phyloP scores from a whole-genome alignment of 768 basidiomycete genomes.

The Panaeolus papilionaceus region DNA sequence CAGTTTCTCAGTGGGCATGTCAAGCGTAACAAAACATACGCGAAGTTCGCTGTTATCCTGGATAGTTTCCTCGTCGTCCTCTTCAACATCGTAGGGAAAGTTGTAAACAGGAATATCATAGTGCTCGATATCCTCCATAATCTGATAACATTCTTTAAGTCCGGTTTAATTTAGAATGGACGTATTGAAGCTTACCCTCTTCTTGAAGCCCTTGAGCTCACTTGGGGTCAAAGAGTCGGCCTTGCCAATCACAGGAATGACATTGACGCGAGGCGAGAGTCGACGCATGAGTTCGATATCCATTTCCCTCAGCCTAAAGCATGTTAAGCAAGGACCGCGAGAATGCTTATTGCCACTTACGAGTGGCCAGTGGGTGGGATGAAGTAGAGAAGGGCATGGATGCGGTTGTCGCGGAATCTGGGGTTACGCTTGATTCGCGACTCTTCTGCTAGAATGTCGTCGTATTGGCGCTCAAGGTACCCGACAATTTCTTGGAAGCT shows the following conservation, averaged over 20 bases:
- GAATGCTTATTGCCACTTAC: slow-evolving; percentile 53
- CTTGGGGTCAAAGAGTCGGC: slow-evolving; percentile 93
- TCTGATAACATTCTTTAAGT: slow-evolving; percentile 47
- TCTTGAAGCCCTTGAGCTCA: slow-evolving; percentile 96
- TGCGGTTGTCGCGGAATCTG: slow-evolving; percentile 97
- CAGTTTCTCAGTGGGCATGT: background rate
- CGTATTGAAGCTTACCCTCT: slow-evolving; percentile 59
- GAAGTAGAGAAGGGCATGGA: slow-evolving; percentile 97
- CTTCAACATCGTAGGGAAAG: slow-evolving; percentile 99
- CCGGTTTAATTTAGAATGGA: too few relatives aligned
- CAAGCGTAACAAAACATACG: slow-evolving; percentile 47
- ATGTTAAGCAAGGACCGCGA: slow-evolving; percentile 15
- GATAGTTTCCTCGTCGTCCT: slow-evolving; percentile 99
- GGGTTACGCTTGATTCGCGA: slow-evolving; percentile 99
- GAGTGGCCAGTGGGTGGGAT: slow-evolving; percentile 98
- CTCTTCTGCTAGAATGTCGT: slow-evolving; percentile 98
- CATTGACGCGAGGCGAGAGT: slow-evolving; percentile 96
- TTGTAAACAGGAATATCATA: slow-evolving; percentile 99
- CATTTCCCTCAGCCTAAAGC: slow-evolving; percentile 86
- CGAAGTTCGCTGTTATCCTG: slow-evolving; percentile 96
- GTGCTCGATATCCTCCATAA: slow-evolving; percentile 99
- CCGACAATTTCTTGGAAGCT: slow-evolving; percentile 98
- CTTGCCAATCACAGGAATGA: slow-evolving; percentile 98
- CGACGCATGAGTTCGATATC: slow-evolving; percentile 99
- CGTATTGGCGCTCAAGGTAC: slow-evolving; percentile 97